phyloP scores from a whole-genome alignment of 169 alveolate genomes.

The Ichthyophthirius multifiliis region DNA sequence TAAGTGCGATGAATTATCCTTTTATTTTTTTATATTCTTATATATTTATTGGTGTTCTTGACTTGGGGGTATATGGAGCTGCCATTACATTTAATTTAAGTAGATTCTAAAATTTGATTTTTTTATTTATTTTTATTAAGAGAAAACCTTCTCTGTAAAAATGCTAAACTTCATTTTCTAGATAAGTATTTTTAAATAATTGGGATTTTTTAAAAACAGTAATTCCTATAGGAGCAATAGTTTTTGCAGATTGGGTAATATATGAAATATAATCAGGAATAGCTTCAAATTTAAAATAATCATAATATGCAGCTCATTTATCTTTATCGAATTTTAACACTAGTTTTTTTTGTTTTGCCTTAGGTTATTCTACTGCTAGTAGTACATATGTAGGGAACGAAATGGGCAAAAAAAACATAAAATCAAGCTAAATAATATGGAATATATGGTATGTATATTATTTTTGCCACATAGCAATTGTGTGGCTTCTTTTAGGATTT shows the following conservation, averaged over 20 bases:
- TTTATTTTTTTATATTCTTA: neutral
- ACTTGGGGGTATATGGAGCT: neutral
- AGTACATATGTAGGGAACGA: slow-evolving; percentile 27
- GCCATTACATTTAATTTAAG: neutral
- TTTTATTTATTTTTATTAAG: neutral
- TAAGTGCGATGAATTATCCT: neutral
- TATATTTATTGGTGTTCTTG: neutral
- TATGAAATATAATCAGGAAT: neutral
- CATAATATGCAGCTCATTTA: neutral
- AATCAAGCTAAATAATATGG: slow-evolving; percentile 18
- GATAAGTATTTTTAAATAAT: neutral
- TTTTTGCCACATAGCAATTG: neutral
- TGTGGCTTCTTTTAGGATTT: neutral
- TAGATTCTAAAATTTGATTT: neutral
- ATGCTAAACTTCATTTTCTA: neutral
- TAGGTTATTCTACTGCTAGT: slow-evolving; percentile 28
- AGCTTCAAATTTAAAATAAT: neutral
- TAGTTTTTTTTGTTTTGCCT: neutral
- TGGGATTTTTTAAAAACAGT: neutral
- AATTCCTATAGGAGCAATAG: slow-evolving; percentile 8
- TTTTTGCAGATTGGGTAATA: neutral
- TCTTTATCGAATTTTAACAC: neutral
- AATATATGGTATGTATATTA: neutral
- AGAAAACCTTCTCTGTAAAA: neutral
- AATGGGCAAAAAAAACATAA: slow-evolving; percentile 24